Evolutionary conservation across 2,329 filamentous ascomycete genomes (phyloP).

Genomic region (Eutypella sp.): DNA sequence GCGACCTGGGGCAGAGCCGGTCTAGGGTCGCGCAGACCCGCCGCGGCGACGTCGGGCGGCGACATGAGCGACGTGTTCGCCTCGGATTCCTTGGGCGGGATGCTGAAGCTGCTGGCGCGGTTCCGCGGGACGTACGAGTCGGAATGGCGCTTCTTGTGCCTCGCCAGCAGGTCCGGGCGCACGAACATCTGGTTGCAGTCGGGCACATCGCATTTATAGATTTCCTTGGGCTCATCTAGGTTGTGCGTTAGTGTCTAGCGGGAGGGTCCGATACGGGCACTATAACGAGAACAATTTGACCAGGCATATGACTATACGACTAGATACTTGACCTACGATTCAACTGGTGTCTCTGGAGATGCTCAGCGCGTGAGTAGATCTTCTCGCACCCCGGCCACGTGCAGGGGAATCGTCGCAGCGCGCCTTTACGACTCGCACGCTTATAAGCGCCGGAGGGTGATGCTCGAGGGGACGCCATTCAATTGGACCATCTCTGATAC

Average conservation of each 20-base stretch:
- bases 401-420: slow-evolving; percentile 54
- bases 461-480: slow-evolving; percentile 7
- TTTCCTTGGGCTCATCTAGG: slow-evolving; percentile 72
- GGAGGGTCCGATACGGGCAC: too few species aligned
- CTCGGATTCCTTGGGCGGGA: slow-evolving; percentile 23
- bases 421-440: slow-evolving; percentile 47
- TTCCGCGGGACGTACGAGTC: slow-evolving; percentile 48
- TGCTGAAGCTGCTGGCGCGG: slow-evolving; percentile 43
- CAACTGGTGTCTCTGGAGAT: slow-evolving; percentile 75
- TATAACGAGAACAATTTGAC: too few species aligned
- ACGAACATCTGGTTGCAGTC: slow-evolving; percentile 75
- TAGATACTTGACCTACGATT: slow-evolving; percentile 56
- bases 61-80: slow-evolving; percentile 1
- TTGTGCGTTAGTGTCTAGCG: too few species aligned
- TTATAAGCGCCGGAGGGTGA: slow-evolving; percentile 36
- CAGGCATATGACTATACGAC: too few species aligned
- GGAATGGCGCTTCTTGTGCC: slow-evolving; percentile 62
- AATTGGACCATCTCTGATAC: too few species aligned
- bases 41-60: slow-evolving; percentile 6
- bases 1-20: slow-evolving; percentile 21
- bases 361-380: slow-evolving; percentile 74
- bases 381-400: slow-evolving; percentile 70
- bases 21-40: slow-evolving; percentile 5
- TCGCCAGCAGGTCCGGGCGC: slow-evolving; percentile 68
- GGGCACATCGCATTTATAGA: slow-evolving; percentile 70